phyloP scores from a whole-genome alignment of 257 asterid genomes.

The Scutellaria galericulata region DNA sequence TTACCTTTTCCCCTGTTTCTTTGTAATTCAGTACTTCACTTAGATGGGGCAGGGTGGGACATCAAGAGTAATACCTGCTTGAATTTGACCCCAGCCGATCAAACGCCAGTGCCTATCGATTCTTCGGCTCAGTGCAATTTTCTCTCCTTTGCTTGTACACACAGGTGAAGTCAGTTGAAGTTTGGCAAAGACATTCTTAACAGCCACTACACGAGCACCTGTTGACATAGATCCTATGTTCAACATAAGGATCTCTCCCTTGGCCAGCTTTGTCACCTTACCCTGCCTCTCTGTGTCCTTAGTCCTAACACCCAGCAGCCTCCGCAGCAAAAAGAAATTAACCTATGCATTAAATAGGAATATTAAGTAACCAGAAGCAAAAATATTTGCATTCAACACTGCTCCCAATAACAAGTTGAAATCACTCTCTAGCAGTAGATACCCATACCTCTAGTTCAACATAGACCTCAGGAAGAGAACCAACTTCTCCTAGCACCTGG shows the following conservation, averaged over 20 bases:
- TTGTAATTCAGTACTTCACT: constrained; percentile 37
- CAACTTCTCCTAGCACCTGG: constrained; percentile 99
- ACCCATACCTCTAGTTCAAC: constrained; percentile 83
- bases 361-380: not conserved
- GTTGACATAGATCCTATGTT: constrained; percentile 99
- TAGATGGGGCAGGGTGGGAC: constrained; percentile 84
- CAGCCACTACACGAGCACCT: constrained; percentile 91
- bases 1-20: constrained; percentile 22
- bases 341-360: constrained; percentile 56
- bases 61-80: constrained; percentile 89
- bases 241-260: constrained; percentile 94
- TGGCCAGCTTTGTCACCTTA: constrained; percentile 79
- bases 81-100: constrained; percentile 98
- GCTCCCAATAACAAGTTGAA: not conserved
- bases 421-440: not conserved
- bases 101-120: constrained; percentile 99
- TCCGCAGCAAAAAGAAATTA: constrained; percentile 83
- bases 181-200: constrained; percentile 85
- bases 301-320: constrained; percentile 93
- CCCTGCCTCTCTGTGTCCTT: constrained; percentile 93
- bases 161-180: constrained; percentile 95
- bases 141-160: constrained; percentile 95
- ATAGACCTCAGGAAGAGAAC: constrained; percentile 91
- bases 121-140: constrained; percentile 91
- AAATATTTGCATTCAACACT: too few relatives aligned